Base-by-base conservation (phyloP, 2,329 filamentous ascomycete genomes). In the Didymella pinodella region DNA sequence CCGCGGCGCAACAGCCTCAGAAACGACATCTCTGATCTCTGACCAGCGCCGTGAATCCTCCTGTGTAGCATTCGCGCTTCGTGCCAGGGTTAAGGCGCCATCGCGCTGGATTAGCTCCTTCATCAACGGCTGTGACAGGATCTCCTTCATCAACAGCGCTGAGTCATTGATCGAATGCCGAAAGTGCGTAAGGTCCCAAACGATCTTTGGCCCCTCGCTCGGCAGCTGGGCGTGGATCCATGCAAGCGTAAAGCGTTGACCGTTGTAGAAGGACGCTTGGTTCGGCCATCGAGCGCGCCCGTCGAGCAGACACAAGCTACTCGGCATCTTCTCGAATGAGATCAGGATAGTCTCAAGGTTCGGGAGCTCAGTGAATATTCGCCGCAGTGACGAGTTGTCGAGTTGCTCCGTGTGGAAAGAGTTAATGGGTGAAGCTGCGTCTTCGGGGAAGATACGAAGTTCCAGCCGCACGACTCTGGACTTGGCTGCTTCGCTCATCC, bases 401-500 rank as follows among this genome's bases (percentile, higher is more conserved):
- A 25, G 12, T 45, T 48, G 18, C 34, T 44, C 16, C n/a, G 41
- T 11, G 6, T 10, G 22, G 14, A 25, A 44, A 7, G 41, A 44
- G 41, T 44, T 44, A 6, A 44, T 28, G 22, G 41, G 41, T 14
- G 41, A 44, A 16, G 41, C 41, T 7, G 41, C 41, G 16, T 44
- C 41, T 10, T 47, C 28, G 2, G 58, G 46, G 7, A 62, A 31
- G 10, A 70, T 48, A 7, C 54, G 54, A 4, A 70, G 56, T 36
- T 66, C 64, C 7, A 69, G 40, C 14, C 45, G 53, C 14, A 58
- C 59, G 25, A 70, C 58, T 8, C 53, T 58, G 4, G 29, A 31
- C 4, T 61, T 65, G 3, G 59, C 58, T 3, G 48, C 26, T 7
- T 49, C 3, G 10, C 43, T 49, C 51, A 68, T 66, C 41, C 58